A percentile compares a stretch with the other conserved stretches of the same genome.
Evolutionary conservation across 2,329 filamentous ascomycete genomes (phyloP).

Genomic region (Diplodia intermedia): DNA sequence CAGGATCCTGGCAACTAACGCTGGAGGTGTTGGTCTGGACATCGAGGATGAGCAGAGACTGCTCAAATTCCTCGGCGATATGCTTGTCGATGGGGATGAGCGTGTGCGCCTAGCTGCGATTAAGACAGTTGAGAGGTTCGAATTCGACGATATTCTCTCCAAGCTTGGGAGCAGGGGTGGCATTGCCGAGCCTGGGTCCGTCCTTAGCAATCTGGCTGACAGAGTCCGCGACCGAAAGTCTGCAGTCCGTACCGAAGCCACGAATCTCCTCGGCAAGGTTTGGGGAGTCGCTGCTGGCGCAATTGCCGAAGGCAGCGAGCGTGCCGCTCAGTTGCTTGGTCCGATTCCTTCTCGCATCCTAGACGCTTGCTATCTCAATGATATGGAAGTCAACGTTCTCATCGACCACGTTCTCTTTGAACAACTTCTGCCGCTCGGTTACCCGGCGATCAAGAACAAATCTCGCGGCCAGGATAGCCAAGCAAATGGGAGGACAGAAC

Average conservation of each 20-base stretch:
- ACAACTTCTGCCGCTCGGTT: conserved; percentile 85
- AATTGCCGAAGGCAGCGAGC: conserved; percentile 81
- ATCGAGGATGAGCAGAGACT: conserved; percentile 80
- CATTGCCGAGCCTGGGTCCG: conserved; percentile 75
- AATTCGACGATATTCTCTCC: conserved; percentile 78
- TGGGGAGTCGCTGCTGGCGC: conserved; percentile 95
- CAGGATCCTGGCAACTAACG: conserved; percentile 87
- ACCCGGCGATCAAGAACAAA: conserved; percentile 72
- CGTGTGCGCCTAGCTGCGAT: conserved; percentile 90
- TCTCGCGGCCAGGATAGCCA: conserved; percentile 64
- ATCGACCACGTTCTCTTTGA: conserved; percentile 88
- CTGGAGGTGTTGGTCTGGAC: conserved; percentile 86
- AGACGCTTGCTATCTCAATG: conserved; percentile 88
- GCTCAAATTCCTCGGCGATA: conserved; percentile 76
- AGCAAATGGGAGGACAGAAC: conserved; percentile 51
- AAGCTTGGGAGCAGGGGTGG: conserved; percentile 81
- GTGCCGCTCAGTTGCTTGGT: conserved; percentile 74
- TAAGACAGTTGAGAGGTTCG: conserved; percentile 80
- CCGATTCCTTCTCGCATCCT: conserved; percentile 85
- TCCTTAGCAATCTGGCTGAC: conserved; percentile 83
- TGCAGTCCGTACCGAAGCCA: conserved; percentile 82
- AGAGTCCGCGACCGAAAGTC: conserved; percentile 86
- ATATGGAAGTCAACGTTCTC: conserved; percentile 81
- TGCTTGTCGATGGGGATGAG: conserved; percentile 87
- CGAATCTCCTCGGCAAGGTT: conserved; percentile 81